Percentiles rank a stretch among this genome's conserved stretches.
Evolutionary conservation across 257 asterid genomes (phyloP).

Genomic region (Scutellaria barbata): DNA sequence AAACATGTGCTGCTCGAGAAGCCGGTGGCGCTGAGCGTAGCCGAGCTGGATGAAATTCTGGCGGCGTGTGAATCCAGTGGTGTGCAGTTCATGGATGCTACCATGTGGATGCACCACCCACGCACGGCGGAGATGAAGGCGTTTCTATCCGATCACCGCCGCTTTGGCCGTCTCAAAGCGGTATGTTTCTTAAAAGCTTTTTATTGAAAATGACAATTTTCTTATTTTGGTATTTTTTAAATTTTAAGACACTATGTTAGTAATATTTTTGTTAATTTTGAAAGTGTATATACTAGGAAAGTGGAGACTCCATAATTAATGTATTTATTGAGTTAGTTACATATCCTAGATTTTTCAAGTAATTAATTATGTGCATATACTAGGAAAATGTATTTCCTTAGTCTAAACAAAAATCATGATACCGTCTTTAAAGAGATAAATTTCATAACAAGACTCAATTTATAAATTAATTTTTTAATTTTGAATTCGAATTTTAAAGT

Average conservation of each 20-base stretch:
- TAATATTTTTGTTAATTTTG: background rate
- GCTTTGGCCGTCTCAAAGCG: slow-evolving; percentile 48
- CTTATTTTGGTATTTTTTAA: background rate
- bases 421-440: no score
- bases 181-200: background rate
- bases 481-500: no score
- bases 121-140: slow-evolving; percentile 53
- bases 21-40: slow-evolving; percentile 54
- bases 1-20: slow-evolving; percentile 60
- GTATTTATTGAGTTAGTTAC: background rate
- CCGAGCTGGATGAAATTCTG: slow-evolving; percentile 48
- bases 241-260: background rate
- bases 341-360: background rate
- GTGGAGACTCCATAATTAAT: background rate
- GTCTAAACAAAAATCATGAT: no score
- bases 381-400: background rate
- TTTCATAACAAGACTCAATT: no score
- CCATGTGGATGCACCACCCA: slow-evolving; percentile 64
- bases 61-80: slow-evolving; percentile 51
- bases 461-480: no score
- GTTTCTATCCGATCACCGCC: slow-evolving; percentile 34
- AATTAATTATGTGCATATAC: background rate
- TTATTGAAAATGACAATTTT: background rate
- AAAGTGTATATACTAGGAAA: no score
- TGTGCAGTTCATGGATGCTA: slow-evolving; percentile 57